Base-by-base conservation (phyloP, 352 stramenopile species). In the Phytophthora tentaculata region DNA sequence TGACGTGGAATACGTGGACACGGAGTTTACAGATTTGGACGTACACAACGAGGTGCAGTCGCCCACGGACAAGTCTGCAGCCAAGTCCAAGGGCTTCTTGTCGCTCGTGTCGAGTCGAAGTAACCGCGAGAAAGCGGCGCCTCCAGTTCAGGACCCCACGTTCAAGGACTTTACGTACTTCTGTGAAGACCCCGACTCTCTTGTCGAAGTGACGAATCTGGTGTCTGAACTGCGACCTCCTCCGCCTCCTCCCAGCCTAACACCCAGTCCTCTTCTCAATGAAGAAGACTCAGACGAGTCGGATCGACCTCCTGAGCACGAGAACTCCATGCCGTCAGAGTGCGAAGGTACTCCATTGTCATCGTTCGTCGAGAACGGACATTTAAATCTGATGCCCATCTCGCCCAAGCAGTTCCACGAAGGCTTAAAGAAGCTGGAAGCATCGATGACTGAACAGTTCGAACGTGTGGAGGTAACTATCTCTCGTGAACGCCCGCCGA, bases 111-210 rank as follows among this genome's bases (percentile, higher is more conserved):
- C 83, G 1, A 95, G 77, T 35, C 87, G 87, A 28, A 67, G 72
- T 24, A 83, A 62, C 17, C 83, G 84, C 20, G 72, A 79, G 17
- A 96, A 96, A 63, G 57, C 83, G 37, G 81, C 86, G 8, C 81
- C 86, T n/a, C 87, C 87, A 0, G 81, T 92, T 51, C 89, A 96
- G 58, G 89, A 96, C 45, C 89, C 89, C 7, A 95, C 89, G 2
- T 96, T 96, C 48, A 96, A 96, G 74, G 89, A 96, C 57, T 96
- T 96, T 32, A 96, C 89, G 2, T 96, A 96, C 72, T 96, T 90
- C 28, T 96, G 89, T 44, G 86, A 96, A 83, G 85, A 96, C 62
- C 89, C 89, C 0, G 88, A 96, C 54, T 76, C 87, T 23, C 81
- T 96, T 8, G 89, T 96, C 17, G 86, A 93, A 58, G 89, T 95